Evolutionary conservation across 2,329 filamentous ascomycete genomes (phyloP).

Genomic region (Paraphaeosphaeria minitans): DNA sequence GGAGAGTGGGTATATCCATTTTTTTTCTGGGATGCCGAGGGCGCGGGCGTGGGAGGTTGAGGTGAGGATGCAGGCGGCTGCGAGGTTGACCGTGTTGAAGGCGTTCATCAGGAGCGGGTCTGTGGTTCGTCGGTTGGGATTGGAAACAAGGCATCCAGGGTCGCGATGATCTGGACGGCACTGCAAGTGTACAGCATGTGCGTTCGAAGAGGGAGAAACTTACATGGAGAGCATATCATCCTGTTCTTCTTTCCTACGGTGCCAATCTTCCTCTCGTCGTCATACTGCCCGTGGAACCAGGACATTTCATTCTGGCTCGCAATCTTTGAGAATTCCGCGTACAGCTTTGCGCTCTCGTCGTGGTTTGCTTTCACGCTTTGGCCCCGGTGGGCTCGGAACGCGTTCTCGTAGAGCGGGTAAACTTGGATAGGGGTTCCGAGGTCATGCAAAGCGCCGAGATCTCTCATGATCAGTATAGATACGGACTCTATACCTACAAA

Average conservation of each 20-base stretch:
- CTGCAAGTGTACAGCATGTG: conserved; percentile 97
- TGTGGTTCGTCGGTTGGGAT: conserved; percentile 32
- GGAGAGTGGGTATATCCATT: conserved; percentile 68
- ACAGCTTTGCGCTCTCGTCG: conserved; percentile 63
- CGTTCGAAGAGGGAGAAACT: conserved; percentile 45
- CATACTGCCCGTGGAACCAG: conserved; percentile 61
- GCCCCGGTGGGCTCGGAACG: conserved; percentile 60
- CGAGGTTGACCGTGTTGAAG: conserved; percentile 71
- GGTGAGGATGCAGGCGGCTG: conserved; percentile 65
- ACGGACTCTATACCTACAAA: conserved; percentile 7
- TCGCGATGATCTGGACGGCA: conserved; percentile 89
- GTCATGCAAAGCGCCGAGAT: conserved; percentile 60
- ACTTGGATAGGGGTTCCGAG: conserved; percentile 69
- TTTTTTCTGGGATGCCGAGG: conserved; percentile 59
- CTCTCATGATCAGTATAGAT: conserved; percentile 44
- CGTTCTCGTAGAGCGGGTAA: conserved; percentile 71
- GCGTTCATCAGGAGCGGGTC: conserved; percentile 74
- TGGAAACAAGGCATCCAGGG: conserved; percentile 71
- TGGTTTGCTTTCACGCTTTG: conserved; percentile 63
- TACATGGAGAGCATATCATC: conserved; percentile 72
- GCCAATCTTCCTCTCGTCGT: conserved; percentile 59
- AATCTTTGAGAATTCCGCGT: conserved; percentile 64
- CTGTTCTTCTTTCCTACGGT: conserved; percentile 62
- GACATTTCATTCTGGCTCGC: conserved; percentile 59
- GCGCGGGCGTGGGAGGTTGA: conserved; percentile 59